These are phyloP conservation scores for Penicillium antarcticum DNA, from an alignment of 495 filamentous ascomycete species.

Conservation along the genomic window DNA sequence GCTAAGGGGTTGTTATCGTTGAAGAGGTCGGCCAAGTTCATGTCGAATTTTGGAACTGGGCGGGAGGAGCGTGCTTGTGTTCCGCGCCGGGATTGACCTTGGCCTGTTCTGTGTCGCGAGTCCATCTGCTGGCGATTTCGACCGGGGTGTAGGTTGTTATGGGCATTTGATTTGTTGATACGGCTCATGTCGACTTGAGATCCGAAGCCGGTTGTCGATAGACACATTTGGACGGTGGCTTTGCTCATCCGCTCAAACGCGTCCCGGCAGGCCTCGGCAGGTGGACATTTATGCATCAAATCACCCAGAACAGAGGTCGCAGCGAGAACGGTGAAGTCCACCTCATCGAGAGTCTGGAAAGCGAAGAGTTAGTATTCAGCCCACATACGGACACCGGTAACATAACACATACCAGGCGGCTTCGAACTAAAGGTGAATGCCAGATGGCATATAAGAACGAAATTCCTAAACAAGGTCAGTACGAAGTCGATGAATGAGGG, in stretches of 20 bases:
- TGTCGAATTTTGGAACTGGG: conserved; percentile 57
- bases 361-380: conserved; percentile 1
- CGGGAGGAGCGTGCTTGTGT: conserved; percentile 30
- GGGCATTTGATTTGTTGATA: conserved; percentile 12
- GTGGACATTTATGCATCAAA: conserved; percentile 73
- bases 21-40: conserved; percentile 58
- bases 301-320: conserved; percentile 83
- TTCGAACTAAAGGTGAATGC: conserved; percentile 87
- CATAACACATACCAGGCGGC: conserved; percentile 62
- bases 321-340: conserved; percentile 93
- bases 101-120: conserved; percentile 20
- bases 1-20: conserved; percentile 24
- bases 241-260: conserved; percentile 95
- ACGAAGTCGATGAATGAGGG: neutral
- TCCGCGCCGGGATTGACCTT: conserved; percentile 24
- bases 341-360: conserved; percentile 79
- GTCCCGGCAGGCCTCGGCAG: conserved; percentile 82
- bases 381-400: neutral
- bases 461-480: conserved; percentile 54
- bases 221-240: conserved; percentile 88
- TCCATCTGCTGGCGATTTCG: conserved; percentile 24
- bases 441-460: conserved; percentile 96
- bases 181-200: conserved; percentile 41
- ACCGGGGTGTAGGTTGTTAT: conserved; percentile 16
- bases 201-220: conserved; percentile 78